Evolutionary conservation across 306 rosid species (phyloP), one percentile per base, ranked within the genome.

Genomic region (Vachellia collinsii): DNA sequence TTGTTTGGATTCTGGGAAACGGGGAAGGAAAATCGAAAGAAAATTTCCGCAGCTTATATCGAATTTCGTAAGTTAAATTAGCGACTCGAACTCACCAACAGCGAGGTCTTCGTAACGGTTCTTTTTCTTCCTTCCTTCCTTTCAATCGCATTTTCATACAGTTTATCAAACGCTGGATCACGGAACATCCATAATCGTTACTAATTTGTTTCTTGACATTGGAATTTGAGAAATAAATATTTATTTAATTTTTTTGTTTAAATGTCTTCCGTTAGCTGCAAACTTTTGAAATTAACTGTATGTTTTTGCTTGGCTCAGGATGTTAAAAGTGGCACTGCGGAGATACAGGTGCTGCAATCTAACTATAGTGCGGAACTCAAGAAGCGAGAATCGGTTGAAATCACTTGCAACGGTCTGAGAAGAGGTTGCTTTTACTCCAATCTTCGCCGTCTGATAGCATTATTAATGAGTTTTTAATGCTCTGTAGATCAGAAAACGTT

Each of bases 311-410:
- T 68, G 20, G 25, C 1, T 82, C 81, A 92, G 97, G 93, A 92
- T 56, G 90, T 87, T 47, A 91, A 82, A 77, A 81, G 36, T 48
- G 80, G 90, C 38, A 76, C 84, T 51, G 70, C 80, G 25, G 95
- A 91, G 83, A 77, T 85, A 69, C 90, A 91, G 22, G 78, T 43
- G 67, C 86, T 81, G 77, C 87, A 83, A 76, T 88, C 90, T 23
- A 76, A 76, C 69, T 82, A 56, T 75, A 80, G 16, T 47, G 58
- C 81, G 3, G 97, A 92, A 81, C 43, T 85, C 7, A 84, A 84
- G 84, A 82, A 81, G 87, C 88, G 93, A 5, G 90, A 91, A 78
- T 89, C 88, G 56, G 88, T 92, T 46, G 90, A 91, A 85, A 38
- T 74, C 76, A 58, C 87, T 73, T 80, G 88, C 85, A 78, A 47